These are phyloP conservation scores for Limtongozyma cylindracea DNA, from an alignment of 805 yeast genomes.

Conservation along the genomic window DNA sequence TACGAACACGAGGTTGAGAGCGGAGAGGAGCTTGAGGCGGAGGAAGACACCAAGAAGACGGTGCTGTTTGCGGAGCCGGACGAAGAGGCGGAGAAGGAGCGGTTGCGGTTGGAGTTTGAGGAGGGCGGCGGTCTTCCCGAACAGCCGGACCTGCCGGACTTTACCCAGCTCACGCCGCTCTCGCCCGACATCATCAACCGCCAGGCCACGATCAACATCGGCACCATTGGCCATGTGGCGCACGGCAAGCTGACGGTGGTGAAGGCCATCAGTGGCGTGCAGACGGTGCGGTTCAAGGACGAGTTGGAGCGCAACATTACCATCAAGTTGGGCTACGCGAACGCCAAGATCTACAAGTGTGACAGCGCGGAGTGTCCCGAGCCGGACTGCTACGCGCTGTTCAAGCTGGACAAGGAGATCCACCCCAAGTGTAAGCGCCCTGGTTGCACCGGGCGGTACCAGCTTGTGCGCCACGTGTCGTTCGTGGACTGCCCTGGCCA, in stretches of 20 bases:
- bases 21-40: constrained; percentile 17
- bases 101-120: constrained; percentile 64
- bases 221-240: constrained; percentile 92
- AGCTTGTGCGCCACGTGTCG: constrained; percentile 84
- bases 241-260: constrained; percentile 90
- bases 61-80: constrained; percentile 66
- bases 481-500: constrained; percentile 99
- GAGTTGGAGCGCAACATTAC: constrained; percentile 98
- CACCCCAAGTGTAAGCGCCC: constrained; percentile 76
- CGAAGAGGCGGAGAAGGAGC: constrained; percentile 49
- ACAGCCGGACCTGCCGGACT: constrained; percentile 81
- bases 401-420: constrained; percentile 85
- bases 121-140: constrained; percentile 98
- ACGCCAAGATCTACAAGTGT: constrained; percentile 93
- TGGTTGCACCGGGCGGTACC: constrained; percentile 77
- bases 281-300: constrained; percentile 96
- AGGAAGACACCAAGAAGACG: constrained; percentile 27
- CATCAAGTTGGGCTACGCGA: constrained; percentile 94
- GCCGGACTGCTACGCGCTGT: constrained; percentile 88
- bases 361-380: constrained; percentile 67
- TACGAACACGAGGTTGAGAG: constrained; percentile 25
- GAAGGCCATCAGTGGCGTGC: constrained; percentile 93
- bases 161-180: constrained; percentile 56
- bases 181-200: constrained; percentile 92
- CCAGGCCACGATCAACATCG: constrained; percentile 97